Percentiles rank a stretch among this genome's conserved stretches.
Conservation (phyloP, 208 protist genomes). For the Wallacemonas sp. region DNA sequence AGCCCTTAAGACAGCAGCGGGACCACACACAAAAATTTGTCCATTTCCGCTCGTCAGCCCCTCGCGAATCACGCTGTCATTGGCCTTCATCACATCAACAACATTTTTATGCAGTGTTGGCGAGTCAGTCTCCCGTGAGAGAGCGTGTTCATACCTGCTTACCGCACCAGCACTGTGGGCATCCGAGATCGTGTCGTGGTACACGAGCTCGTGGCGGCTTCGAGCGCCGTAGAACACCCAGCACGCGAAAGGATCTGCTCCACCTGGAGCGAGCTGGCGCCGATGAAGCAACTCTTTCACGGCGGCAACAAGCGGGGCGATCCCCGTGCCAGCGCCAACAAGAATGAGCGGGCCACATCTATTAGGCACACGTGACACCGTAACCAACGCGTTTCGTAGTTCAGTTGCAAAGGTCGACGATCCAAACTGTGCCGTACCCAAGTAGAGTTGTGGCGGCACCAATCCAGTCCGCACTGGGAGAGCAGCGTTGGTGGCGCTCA, state of each 20-base stretch:
- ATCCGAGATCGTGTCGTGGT: slow-evolving; percentile 48
- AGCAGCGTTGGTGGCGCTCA: background rate
- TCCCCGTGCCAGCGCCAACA: slow-evolving; percentile 76
- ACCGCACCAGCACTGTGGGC: slow-evolving; percentile 52
- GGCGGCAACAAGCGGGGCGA: slow-evolving; percentile 73
- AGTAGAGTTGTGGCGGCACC: slow-evolving; percentile 39
- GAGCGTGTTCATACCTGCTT: slow-evolving; percentile 49
- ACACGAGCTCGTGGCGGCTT: slow-evolving; percentile 60
- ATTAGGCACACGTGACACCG: background rate
- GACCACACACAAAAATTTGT: slow-evolving; percentile 75
- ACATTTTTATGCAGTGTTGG: slow-evolving; percentile 36
- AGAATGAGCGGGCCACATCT: slow-evolving; percentile 41
- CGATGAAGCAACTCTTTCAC: slow-evolving; percentile 49
- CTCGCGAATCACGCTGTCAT: slow-evolving; percentile 26
- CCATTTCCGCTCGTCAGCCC: slow-evolving; percentile 30
- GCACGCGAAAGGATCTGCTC: slow-evolving; percentile 31
- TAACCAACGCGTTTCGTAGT: slow-evolving; percentile 24
- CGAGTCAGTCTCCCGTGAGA: slow-evolving; percentile 39
- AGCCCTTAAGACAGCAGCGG: slow-evolving; percentile 46
- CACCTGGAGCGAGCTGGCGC: slow-evolving; percentile 9
- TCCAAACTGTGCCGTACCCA: slow-evolving; percentile 61
- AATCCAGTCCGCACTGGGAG: background rate
- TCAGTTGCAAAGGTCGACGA: slow-evolving; percentile 51
- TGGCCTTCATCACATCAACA: slow-evolving; percentile 54
- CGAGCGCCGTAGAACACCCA: slow-evolving; percentile 77